These are phyloP conservation scores for Amphibolis antarctica DNA, from an alignment of 106 monocot genomes.

Conservation along the genomic window DNA sequence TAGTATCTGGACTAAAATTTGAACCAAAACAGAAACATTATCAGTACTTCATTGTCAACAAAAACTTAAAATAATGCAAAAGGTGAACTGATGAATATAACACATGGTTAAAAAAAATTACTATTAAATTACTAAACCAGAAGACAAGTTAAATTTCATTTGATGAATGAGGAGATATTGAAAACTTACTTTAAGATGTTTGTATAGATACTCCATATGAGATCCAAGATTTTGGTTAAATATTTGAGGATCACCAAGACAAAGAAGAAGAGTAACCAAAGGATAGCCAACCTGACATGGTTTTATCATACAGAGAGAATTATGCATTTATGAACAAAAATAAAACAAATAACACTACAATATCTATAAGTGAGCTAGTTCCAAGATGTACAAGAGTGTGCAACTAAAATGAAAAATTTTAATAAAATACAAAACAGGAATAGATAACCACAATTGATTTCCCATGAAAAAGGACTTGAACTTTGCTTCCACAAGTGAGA, in stretches of 20 bases:
- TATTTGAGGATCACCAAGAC: constrained; percentile 90
- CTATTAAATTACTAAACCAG: not conserved
- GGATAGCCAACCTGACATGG: constrained; percentile 70
- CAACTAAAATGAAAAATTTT: no score
- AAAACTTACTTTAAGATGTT: constrained; percentile 61
- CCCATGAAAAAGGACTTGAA: no score
- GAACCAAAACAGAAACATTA: no score
- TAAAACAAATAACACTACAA: not conserved
- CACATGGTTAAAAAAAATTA: not conserved
- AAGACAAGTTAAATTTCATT: not conserved
- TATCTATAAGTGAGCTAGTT: no score
- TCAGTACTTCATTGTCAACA: no score
- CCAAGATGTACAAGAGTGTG: no score
- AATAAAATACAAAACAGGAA: no score
- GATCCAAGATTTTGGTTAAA: constrained; percentile 62
- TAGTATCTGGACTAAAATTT: no score
- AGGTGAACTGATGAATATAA: no score
- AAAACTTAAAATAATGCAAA: not conserved
- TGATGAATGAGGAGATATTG: not conserved
- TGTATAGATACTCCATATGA: constrained; percentile 88
- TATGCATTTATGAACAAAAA: not conserved
- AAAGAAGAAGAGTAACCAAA: constrained; percentile 87
- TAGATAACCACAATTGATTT: no score
- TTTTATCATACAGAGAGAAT: constrained; percentile 5
- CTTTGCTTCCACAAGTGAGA: no score